Base-by-base conservation (phyloP, 1,284 basidiomycete genomes). In the Ceratobasidium sp. region DNA sequence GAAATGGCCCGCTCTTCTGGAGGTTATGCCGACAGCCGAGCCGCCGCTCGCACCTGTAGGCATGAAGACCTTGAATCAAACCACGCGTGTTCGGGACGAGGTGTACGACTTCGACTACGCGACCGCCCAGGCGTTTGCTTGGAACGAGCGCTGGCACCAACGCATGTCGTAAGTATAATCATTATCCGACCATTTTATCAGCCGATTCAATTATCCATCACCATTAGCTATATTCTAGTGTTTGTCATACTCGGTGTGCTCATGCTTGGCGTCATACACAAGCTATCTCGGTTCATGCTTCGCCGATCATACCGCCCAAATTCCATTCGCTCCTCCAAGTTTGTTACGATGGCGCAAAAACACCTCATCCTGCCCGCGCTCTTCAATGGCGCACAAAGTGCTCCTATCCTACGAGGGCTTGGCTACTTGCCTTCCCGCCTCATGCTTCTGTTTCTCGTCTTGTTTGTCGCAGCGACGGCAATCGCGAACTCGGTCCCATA, bases 351-450 rank as follows among this genome's bases (percentile, higher is more conserved):
- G 74, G 38, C 59, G 27, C 64, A 76, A 38, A 76, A 76, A 30
- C 2, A 76, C 46, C 50, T 76, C 23, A 52, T 76, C 20, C 23
- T 54, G 20, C 74, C 74, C n/a, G 62, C 74, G 2, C 64, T 76
- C 12, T 76, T 67, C 74, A 50, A 65, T 41, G 35, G 50, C 1
- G 52, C 64, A 12, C 74, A 76, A 38, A 50, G 52, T 20, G 44
- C 52, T 30, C 74, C 74, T 14, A 59, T 76, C n/a, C 64, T 66
- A 3, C 27, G 38, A 20, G 64, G 62, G 23, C 4, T 76, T 7
- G 74, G 74, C n/a, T 76, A 76, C 23, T 35, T 76, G 3, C 74
- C 74, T 3, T 66, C 74, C 18, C 74, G 74, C 6, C 10, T 67
- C 23, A 54, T 54, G 35, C 52, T 64, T n/a, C 10, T 67, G 30